Evolutionary conservation across 164 flowering plant genomes (phyloP), one percentile per base, ranked within the genome.

Genomic region (Paratinospora sagittata): DNA sequence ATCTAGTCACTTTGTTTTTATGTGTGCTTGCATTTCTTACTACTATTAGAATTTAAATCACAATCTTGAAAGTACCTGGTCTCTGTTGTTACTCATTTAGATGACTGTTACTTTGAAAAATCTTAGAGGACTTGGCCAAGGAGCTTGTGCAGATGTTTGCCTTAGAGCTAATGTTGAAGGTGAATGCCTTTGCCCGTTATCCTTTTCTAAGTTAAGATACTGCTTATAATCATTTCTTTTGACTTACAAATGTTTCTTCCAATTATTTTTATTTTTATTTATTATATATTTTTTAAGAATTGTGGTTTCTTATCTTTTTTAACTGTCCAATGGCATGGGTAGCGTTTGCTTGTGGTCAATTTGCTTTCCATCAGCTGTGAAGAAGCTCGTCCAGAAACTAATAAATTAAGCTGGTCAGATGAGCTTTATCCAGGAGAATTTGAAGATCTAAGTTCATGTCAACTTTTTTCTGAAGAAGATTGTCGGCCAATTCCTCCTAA

Each of bases 401-500:
- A 72, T 63, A 39, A 66, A 61, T 41, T 82, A 41, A 64, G 73
- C 41, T 91, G 93, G 97, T 78, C 84, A 52, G 74, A 84, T 73
- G 92, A 93, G 81, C 80, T 93, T 66, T 93, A 89, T 82, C 77
- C 77, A 3, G 96, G 92, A 24, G 97, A 93, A 78, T 82, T 85
- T 68, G 79, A 83, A 61, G 88, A 89, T 78, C 77, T 91, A 75
- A 67, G 75, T 30, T 41, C 24, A 41, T 78, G 87, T 74, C 70
- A 78, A 76, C 72, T 89, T 72, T 84, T 68, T 69, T 79, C 83
- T 26, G 63, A 72, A 47, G 85, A 85, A 81, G 75, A 62, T 71
- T 41, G 70, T 65, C 70, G 79, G 72, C 88, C 82, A 43, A 19
- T 77, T 43, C 71, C 72, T 68, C 93, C 97, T 58, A 78, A 72